Base-by-base conservation (phyloP, 2,329 filamentous ascomycete species). In the Pseudogymnoascus sp. region DNA sequence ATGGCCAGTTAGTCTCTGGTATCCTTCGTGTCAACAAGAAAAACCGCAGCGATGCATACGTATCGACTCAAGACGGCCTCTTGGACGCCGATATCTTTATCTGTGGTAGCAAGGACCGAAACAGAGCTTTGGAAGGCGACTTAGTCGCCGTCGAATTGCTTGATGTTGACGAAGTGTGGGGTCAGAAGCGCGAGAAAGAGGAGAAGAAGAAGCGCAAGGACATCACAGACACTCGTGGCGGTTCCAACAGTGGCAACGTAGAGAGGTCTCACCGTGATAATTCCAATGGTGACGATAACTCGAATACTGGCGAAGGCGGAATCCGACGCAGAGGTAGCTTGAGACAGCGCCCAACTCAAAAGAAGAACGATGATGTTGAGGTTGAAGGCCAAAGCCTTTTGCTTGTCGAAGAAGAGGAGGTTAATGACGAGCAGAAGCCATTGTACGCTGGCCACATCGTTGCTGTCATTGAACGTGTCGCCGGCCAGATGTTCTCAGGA, bases 201-300 rank as follows among this genome's bases (percentile, higher is more conserved):
- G 95, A 99, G 76, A 99, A 99, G 84, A 99, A 99, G 86, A 99
- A 97, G 81, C 90, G 95, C 76, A 99, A 99, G 82, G 95, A 99
- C 73, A 96, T 97, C 65, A 96, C 92, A 36, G 95, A 97, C 74
- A 93, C 91, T 64, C 88, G 93, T 68, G 86, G 85, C 61, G 88
- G 88, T 68, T 89, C 89, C 66, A 90, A 86, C 71, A 89, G 88
- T 67, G 87, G 87, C 66, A 89, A 89, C 66, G 86, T 86, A 67
- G 86, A 79, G 78, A 79, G 73, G 74, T 84, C 77, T 75, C 74
- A 74, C 63, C 72, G 72, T 34, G 72, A 74, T 49, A 84, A 89
- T 73, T 83, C 84, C 67, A 85, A 83, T 69, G 84, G 83, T 65
- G 87, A 89, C 62, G 84, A 88, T 43, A 83, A 83, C 69, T 77